Percentiles rank a stretch among this genome's conserved stretches.
phyloP scores from a whole-genome alignment of 2,329 filamentous ascomycete genomes.

The Hirsutella thompsonii region DNA sequence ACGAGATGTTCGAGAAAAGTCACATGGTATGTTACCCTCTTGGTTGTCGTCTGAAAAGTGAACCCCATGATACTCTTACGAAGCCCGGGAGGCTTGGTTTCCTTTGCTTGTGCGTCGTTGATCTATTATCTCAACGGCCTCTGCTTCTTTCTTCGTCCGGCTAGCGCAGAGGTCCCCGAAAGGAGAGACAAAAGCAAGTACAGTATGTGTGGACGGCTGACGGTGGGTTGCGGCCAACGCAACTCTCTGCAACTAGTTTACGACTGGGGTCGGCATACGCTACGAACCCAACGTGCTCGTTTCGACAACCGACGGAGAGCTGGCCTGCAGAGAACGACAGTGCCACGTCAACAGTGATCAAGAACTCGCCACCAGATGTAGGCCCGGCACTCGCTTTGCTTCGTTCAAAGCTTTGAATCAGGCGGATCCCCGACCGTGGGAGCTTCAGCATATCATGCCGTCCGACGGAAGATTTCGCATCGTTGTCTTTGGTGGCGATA shows the following conservation, averaged over 20 bases:
- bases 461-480: constrained; percentile 47
- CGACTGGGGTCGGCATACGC: constrained; percentile 5
- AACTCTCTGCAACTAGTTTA: constrained; percentile 22
- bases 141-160: constrained; percentile 10
- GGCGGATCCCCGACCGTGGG: constrained; percentile 39
- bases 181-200: not conserved
- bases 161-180: not conserved
- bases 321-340: too few relatives aligned
- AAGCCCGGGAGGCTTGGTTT: too few relatives aligned
- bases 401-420: constrained; percentile 44
- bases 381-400: constrained; percentile 6
- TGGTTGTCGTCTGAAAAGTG: constrained; percentile 17
- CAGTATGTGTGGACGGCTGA: not conserved
- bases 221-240: not conserved
- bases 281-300: constrained; percentile 3
- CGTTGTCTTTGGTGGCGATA: constrained; percentile 48
- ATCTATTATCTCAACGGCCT: too few relatives aligned
- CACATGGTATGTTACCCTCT: constrained; percentile 19
- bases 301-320: constrained; percentile 6
- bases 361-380: constrained; percentile 3
- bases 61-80: too few relatives aligned
- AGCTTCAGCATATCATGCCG: constrained; percentile 42
- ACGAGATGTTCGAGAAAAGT: constrained; percentile 44
- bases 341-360: not conserved
- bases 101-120: too few relatives aligned